Conservation (phyloP, 257 asterid species). For the Penstemon davidsonii region DNA sequence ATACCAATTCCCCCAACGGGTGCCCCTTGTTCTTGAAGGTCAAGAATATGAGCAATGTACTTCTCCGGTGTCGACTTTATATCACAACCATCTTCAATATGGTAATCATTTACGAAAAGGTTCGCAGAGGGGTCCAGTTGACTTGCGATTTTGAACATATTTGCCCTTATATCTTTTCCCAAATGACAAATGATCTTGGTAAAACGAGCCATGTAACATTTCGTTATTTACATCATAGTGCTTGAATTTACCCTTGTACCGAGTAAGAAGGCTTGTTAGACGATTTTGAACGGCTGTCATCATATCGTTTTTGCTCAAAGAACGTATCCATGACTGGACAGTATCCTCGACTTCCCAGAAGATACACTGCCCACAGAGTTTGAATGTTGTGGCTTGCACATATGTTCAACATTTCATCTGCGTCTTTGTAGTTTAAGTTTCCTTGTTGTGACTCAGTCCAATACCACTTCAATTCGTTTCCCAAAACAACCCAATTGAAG, state of each 20-base stretch:
- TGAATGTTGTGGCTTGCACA: slow-evolving; percentile 57
- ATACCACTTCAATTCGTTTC: slow-evolving; percentile 87
- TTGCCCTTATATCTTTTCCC: slow-evolving; percentile 59
- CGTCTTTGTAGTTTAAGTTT: slow-evolving; percentile 78
- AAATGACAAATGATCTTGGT: slow-evolving; percentile 62
- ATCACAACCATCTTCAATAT: slow-evolving; percentile 74
- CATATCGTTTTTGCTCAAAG: slow-evolving; percentile 51
- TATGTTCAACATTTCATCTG: slow-evolving; percentile 60
- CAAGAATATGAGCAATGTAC: slow-evolving; percentile 68
- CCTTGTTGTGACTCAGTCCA: slow-evolving; percentile 90
- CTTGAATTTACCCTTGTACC: slow-evolving; percentile 75
- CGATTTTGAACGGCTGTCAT: slow-evolving; percentile 70
- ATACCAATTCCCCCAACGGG: slow-evolving; percentile 90
- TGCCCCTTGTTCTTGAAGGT: slow-evolving; percentile 78
- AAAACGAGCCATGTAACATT: slow-evolving; percentile 90
- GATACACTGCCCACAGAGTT: slow-evolving; percentile 83
- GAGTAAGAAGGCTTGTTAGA: slow-evolving; percentile 60
- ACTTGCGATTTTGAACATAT: slow-evolving; percentile 78
- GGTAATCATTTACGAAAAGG: slow-evolving; percentile 82
- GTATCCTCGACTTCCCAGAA: slow-evolving; percentile 84
- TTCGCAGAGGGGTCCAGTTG: slow-evolving; percentile 64
- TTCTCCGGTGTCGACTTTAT: slow-evolving; percentile 65
- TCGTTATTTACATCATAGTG: slow-evolving; percentile 92
- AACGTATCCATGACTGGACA: slow-evolving; percentile 71
- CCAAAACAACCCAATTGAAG: slow-evolving; percentile 90